Percentiles rank a stretch among this genome's conserved stretches.
Evolutionary conservation across 352 stramenopile genomes (phyloP).

Genomic region (Pythium pyrilobum): DNA sequence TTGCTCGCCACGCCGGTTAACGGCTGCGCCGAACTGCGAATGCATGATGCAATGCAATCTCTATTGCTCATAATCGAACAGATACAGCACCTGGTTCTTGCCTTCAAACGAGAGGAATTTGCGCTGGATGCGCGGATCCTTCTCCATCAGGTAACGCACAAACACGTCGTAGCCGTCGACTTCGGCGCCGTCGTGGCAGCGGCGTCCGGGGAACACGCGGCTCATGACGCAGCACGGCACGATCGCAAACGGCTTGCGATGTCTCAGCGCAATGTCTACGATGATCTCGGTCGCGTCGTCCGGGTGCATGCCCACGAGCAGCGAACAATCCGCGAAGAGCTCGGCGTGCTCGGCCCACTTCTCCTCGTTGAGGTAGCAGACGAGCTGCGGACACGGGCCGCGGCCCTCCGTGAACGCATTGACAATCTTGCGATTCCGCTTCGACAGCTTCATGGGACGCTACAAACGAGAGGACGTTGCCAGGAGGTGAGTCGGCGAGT

Average conservation of each 20-base stretch:
- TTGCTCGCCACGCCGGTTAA: no score
- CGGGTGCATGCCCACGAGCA: constrained; percentile 93
- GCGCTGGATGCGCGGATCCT: constrained; percentile 55
- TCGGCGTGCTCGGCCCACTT: constrained; percentile 37
- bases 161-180: constrained; percentile 84
- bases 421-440: constrained; percentile 67
- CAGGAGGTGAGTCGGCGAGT: neutral
- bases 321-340: constrained; percentile 74
- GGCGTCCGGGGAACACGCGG: constrained; percentile 82
- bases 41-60: no score
- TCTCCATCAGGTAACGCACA: constrained; percentile 76
- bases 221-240: constrained; percentile 97
- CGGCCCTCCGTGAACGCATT: constrained; percentile 21
- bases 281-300: constrained; percentile 96
- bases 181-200: constrained; percentile 42
- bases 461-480: constrained; percentile 3
- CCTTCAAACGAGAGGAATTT: constrained; percentile 76
- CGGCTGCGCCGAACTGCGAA: no score
- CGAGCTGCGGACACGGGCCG: constrained; percentile 47
- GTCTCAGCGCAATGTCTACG: constrained; percentile 86
- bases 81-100: constrained; percentile 81
- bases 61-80: constrained; percentile 46
- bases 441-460: constrained; percentile 75
- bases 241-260: constrained; percentile 92
- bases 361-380: constrained; percentile 52